Percentiles rank a stretch among this genome's conserved stretches.
phyloP scores from a whole-genome alignment of 208 protist genomes.

The Tritrichomonas musculus region DNA sequence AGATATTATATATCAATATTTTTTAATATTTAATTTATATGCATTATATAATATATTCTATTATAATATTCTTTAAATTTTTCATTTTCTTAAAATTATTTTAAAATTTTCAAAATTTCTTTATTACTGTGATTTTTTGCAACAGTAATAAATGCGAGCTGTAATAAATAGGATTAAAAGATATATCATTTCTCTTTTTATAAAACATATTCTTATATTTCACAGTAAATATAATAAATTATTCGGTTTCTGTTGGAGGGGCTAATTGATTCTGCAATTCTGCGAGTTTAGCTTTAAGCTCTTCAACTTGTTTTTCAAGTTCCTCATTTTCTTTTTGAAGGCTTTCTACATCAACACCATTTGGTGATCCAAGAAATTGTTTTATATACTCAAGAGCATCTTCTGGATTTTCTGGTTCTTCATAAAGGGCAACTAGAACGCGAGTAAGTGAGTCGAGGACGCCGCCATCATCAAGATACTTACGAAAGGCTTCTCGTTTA shows the following conservation, averaged over 20 bases:
- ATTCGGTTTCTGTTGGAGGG: background rate
- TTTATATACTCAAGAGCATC: slow-evolving; percentile 51
- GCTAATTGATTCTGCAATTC: background rate
- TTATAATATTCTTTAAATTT: too few species aligned
- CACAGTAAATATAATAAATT: too few species aligned
- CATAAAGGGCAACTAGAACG: slow-evolving; percentile 49
- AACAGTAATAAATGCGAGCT: too few species aligned
- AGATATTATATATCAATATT: too few species aligned
- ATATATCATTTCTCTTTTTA: too few species aligned
- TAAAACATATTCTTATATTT: too few species aligned
- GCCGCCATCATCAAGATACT: slow-evolving; percentile 47
- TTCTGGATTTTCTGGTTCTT: slow-evolving; percentile 51
- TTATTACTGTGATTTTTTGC: too few species aligned
- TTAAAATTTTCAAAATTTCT: too few species aligned
- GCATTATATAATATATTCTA: too few species aligned
- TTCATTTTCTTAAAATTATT: too few species aligned
- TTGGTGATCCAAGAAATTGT: slow-evolving; percentile 44
- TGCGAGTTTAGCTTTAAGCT: background rate
- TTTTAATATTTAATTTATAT: too few species aligned
- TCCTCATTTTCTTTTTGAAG: slow-evolving; percentile 34
- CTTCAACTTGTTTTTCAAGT: background rate
- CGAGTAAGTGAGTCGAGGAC: slow-evolving; percentile 49
- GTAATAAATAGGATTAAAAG: too few species aligned
- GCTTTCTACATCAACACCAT: slow-evolving; percentile 37
- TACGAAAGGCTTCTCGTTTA: slow-evolving; percentile 48